Conservation (phyloP, 352 stramenopile species). For the Globisporangium megalacanthum region DNA sequence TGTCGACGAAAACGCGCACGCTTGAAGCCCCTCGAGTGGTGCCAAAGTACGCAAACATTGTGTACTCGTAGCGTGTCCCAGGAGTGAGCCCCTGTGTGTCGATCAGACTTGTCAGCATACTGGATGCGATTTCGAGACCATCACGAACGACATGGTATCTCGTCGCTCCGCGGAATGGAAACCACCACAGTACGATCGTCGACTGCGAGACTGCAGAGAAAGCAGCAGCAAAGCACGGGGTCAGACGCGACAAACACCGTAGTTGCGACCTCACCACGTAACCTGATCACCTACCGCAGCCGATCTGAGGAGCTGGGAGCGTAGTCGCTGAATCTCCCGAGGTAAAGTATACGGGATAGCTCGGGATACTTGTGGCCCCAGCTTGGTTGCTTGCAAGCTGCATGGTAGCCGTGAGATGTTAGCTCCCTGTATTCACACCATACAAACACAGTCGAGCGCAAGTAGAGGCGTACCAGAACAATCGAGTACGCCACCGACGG, state of each 20-base stretch:
- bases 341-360: constrained; percentile 19
- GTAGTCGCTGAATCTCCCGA: constrained; percentile 17
- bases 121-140: constrained; percentile 12
- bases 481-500: constrained; percentile 30
- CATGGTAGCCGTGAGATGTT: not conserved
- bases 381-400: constrained; percentile 10
- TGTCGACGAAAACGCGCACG: constrained; percentile 10
- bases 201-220: constrained; percentile 22
- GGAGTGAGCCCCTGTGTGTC: constrained; percentile 8
- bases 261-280: not conserved
- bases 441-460: not conserved
- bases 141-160: constrained; percentile 36
- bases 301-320: constrained; percentile 18
- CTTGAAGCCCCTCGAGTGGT: constrained; percentile 7
- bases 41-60: constrained; percentile 13
- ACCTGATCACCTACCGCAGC: constrained; percentile 22
- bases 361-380: constrained; percentile 13
- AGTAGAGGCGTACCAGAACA: constrained; percentile 19
- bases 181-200: constrained; percentile 36
- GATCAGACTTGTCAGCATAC: constrained; percentile 1
- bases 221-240: not conserved
- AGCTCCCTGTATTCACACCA: not conserved
- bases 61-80: constrained; percentile 17
- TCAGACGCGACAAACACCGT: not conserved
- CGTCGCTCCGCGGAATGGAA: constrained; percentile 26